phyloP scores from a whole-genome alignment of 208 protist genomes.

The Acanthamoeba quina region DNA sequence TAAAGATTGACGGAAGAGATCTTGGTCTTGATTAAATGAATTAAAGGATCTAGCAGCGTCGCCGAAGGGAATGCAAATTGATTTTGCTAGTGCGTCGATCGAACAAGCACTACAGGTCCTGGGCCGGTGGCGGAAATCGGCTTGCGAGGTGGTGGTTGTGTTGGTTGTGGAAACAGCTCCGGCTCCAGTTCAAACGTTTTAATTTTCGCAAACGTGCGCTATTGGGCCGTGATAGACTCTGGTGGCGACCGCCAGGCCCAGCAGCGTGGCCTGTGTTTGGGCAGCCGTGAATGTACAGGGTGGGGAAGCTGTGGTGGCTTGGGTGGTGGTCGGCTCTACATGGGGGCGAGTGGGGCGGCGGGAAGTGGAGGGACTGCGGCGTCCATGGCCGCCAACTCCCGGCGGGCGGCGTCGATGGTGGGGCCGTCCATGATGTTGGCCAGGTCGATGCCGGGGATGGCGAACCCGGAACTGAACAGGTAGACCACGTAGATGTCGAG shows the following conservation, averaged over 20 bases:
- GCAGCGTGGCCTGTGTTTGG: no score
- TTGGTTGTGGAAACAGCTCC: not conserved
- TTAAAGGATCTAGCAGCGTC: not conserved
- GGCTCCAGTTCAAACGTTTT: not conserved
- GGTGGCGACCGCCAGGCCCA: no score
- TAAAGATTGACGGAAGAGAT: not conserved
- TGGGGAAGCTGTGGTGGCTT: no score
- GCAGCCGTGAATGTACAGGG: no score
- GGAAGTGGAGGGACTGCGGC: not conserved
- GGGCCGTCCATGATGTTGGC: not conserved
- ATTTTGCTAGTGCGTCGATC: no score
- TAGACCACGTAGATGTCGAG: conserved; percentile 28
- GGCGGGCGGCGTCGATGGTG: not conserved
- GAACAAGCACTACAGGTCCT: no score
- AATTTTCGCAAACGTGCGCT: not conserved
- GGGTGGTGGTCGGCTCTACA: not conserved
- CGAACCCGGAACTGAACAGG: not conserved
- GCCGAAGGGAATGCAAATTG: not conserved
- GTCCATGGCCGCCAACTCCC: not conserved
- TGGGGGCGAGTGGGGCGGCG: not conserved
- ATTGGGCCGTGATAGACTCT: no score
- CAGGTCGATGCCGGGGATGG: conserved; percentile 28
- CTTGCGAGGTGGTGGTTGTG: no score
- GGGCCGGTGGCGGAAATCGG: no score
- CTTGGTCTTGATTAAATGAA: not conserved